These are phyloP conservation scores for Eucalyptus globulus DNA, from an alignment of 345 rosid genomes.

Conservation along the genomic window DNA sequence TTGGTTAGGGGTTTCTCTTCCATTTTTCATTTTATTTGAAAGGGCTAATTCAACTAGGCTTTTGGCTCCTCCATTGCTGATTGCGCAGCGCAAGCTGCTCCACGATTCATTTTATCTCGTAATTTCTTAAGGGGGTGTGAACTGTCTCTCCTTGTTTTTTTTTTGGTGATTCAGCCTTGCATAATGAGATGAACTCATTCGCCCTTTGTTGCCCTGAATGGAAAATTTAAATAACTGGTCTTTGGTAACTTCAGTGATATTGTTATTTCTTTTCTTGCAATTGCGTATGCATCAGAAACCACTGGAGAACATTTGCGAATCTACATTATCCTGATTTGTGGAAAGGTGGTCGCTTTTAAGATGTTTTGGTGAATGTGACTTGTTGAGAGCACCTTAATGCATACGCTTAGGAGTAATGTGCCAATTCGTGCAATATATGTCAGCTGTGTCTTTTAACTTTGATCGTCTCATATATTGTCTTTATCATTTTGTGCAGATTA, in stretches of 20 bases:
- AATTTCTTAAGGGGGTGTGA: not conserved
- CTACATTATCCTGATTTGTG: not conserved
- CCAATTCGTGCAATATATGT: not conserved
- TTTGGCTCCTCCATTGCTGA: not conserved
- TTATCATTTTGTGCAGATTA: conserved; percentile 28
- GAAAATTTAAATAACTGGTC: not conserved
- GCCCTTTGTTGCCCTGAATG: not conserved
- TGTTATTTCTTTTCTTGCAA: not conserved
- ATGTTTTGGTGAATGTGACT: not conserved
- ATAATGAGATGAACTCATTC: not conserved
- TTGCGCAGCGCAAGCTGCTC: not conserved
- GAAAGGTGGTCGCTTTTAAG: not conserved
- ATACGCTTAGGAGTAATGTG: not conserved
- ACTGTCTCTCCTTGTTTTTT: not conserved
- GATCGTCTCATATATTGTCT: not conserved
- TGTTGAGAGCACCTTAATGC: not conserved
- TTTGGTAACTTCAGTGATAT: not conserved
- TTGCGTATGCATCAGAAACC: not conserved
- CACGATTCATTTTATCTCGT: not conserved
- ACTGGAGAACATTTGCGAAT: not conserved
- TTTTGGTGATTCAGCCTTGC: not conserved
- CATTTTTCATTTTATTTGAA: not conserved
- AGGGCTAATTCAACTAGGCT: not conserved
- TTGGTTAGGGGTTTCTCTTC: not conserved
- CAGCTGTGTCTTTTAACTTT: not conserved